These are phyloP conservation scores for Parsonsia alboflavescens DNA, from an alignment of 257 asterid species.

Conservation along the genomic window DNA sequence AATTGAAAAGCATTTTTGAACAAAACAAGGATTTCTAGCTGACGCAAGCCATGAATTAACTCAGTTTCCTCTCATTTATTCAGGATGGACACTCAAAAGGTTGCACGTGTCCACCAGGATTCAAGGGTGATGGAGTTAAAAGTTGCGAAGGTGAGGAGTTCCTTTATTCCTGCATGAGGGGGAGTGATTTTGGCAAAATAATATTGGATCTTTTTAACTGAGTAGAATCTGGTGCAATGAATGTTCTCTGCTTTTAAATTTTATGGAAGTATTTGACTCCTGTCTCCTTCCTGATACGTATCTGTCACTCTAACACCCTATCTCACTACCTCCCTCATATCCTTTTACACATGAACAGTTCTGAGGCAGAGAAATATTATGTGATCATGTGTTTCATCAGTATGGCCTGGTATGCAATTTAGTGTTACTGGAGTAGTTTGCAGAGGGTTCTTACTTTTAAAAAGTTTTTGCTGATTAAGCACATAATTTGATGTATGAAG, in stretches of 20 bases:
- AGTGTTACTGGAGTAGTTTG: background rate
- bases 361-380: background rate
- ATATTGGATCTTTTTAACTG: background rate
- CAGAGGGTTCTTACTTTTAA: background rate
- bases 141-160: constrained; percentile 66
- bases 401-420: background rate
- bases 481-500: background rate
- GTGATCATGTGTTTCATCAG: background rate
- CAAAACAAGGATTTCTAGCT: background rate
- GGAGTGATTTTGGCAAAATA: constrained; percentile 1
- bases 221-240: background rate
- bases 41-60: background rate
- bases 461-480: background rate
- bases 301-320: background rate
- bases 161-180: constrained; percentile 4
- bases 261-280: background rate
- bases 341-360: too few relatives aligned
- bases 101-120: constrained; percentile 90
- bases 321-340: background rate
- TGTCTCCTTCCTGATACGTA: background rate
- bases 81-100: constrained; percentile 80
- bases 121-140: constrained; percentile 85
- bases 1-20: constrained; percentile 1
- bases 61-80: constrained; percentile 8
- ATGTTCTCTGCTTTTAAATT: background rate